Conservation (phyloP, 2,329 filamentous ascomycete species). For the Aspergillus intermedius region DNA sequence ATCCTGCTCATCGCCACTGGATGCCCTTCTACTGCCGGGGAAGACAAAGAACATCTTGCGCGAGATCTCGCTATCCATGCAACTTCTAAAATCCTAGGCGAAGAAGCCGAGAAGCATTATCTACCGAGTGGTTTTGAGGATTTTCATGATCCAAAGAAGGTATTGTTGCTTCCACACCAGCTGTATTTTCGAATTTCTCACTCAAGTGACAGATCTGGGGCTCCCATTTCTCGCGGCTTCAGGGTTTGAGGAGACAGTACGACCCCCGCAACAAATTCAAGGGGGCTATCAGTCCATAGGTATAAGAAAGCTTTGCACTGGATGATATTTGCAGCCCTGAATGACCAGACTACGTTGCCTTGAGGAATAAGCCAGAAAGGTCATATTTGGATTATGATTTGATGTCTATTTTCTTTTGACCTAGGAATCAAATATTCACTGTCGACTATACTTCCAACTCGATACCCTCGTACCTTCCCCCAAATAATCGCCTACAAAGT, state of each 20-base stretch:
- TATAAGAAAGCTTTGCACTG: too few species aligned
- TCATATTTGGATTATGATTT: too few species aligned
- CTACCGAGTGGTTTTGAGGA: slow-evolving; percentile 4
- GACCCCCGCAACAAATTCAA: slow-evolving; percentile 3
- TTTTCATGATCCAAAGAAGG: slow-evolving; percentile 4
- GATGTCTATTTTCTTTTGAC: too few species aligned
- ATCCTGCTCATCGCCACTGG: slow-evolving; percentile 5
- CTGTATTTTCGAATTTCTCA: not conserved
- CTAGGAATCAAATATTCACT: too few species aligned
- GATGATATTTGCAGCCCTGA: too few species aligned
- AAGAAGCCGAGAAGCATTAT: not conserved
- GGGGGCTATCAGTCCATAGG: not conserved
- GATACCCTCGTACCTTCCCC: too few species aligned
- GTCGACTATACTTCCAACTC: too few species aligned
- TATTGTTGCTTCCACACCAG: not conserved
- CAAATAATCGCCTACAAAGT: not conserved
- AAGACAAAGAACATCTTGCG: slow-evolving; percentile 2
- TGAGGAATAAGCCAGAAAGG: too few species aligned
- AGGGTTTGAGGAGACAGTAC: not conserved
- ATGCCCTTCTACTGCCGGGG: slow-evolving; percentile 4
- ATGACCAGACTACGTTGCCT: too few species aligned
- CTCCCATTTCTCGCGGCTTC: slow-evolving; percentile 2
- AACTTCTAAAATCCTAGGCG: not conserved
- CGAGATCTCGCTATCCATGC: slow-evolving; percentile 3
- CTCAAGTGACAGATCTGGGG: slow-evolving; percentile 4